Conservation (phyloP, 1,284 basidiomycete genomes). For the Puccinia triticina region DNA sequence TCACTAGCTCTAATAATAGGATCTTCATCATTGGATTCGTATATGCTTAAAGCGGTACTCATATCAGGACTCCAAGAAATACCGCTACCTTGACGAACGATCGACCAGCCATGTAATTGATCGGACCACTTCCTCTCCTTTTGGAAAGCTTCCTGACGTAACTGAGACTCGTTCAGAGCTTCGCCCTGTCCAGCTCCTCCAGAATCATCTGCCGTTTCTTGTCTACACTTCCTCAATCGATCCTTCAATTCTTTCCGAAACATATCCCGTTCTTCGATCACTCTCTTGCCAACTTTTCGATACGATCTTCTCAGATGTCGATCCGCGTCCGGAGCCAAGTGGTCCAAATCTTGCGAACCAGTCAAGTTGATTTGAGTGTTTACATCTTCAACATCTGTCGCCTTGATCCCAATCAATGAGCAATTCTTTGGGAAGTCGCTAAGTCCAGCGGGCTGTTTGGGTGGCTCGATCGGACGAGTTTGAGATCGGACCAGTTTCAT, state of each 20-base stretch:
- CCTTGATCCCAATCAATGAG: not conserved
- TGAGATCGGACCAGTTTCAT: constrained; percentile 30
- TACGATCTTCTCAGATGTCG: constrained; percentile 40
- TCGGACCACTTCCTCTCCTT: constrained; percentile 50
- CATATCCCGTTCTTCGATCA: constrained; percentile 29
- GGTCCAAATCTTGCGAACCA: constrained; percentile 40
- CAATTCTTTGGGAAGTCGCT: constrained; percentile 6
- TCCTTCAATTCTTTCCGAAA: constrained; percentile 40
- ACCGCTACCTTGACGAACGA: constrained; percentile 35
- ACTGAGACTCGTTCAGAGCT: constrained; percentile 31
- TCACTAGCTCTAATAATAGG: not conserved
- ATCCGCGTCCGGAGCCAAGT: constrained; percentile 46
- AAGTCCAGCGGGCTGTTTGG: constrained; percentile 1
- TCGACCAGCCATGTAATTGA: constrained; percentile 45
- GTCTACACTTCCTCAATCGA: constrained; percentile 20
- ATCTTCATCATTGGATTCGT: not conserved
- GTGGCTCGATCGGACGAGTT: constrained; percentile 29
- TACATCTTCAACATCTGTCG: not conserved
- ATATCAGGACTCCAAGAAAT: constrained; percentile 48
- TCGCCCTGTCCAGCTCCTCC: not conserved
- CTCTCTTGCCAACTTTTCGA: constrained; percentile 24
- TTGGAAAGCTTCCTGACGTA: constrained; percentile 45
- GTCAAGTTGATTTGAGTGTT: constrained; percentile 36
- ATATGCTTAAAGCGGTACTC: constrained; percentile 20
- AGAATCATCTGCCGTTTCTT: not conserved